Conservation (phyloP, 2,329 filamentous ascomycete species). For the Phialemoniopsis sp. region DNA sequence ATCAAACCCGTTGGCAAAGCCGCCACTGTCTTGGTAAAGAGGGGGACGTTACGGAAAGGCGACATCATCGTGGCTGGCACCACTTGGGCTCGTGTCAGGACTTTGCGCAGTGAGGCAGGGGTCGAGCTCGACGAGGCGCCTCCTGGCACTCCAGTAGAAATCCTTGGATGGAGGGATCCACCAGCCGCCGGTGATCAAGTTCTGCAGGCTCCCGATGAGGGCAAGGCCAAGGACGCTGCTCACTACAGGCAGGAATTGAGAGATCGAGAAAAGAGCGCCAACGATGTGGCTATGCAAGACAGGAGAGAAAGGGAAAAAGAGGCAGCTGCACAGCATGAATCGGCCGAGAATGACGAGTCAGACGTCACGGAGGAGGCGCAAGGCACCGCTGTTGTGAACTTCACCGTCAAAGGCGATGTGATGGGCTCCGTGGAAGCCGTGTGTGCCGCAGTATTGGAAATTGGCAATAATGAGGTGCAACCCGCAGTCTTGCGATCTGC, state of each 20-base stretch:
- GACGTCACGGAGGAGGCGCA: slow-evolving; percentile 29
- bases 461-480: slow-evolving; percentile 81
- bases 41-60: slow-evolving; percentile 77
- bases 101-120: slow-evolving; percentile 81
- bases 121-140: slow-evolving; percentile 66
- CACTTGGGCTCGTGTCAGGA: slow-evolving; percentile 83
- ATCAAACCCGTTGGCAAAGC: slow-evolving; percentile 81
- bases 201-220: slow-evolving; percentile 76
- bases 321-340: slow-evolving; percentile 10
- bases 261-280: slow-evolving; percentile 71
- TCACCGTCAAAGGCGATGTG: slow-evolving; percentile 90
- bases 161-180: slow-evolving; percentile 86
- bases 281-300: slow-evolving; percentile 72
- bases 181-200: slow-evolving; percentile 85
- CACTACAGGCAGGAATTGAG: slow-evolving; percentile 69
- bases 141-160: slow-evolving; percentile 85
- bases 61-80: slow-evolving; percentile 84
- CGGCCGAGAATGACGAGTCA: slow-evolving; percentile 15
- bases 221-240: slow-evolving; percentile 72
- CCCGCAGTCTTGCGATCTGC: slow-evolving; percentile 72
- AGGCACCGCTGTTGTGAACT: slow-evolving; percentile 59
- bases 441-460: slow-evolving; percentile 66
- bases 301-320: slow-evolving; percentile 48
- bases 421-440: slow-evolving; percentile 92
- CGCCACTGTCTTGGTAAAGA: slow-evolving; percentile 83